Evolutionary conservation across 345 rosid species (phyloP).

Genomic region (Moricandia moricandioides): DNA sequence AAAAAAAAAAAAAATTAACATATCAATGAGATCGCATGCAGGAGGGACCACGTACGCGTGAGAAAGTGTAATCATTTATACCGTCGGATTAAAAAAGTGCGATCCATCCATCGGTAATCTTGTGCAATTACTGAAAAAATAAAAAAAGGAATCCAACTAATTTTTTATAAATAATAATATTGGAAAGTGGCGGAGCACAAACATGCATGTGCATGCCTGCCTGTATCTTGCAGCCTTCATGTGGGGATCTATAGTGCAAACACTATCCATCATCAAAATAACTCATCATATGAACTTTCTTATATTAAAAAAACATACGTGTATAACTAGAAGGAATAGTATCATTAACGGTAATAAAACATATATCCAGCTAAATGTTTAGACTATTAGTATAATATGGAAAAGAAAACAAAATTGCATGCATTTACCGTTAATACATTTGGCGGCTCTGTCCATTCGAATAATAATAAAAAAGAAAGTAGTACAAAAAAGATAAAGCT

Average conservation of each 20-base stretch:
- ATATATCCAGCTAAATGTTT: background rate
- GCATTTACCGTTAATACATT: conserved; percentile 26
- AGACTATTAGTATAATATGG: background rate
- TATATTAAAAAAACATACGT: too few relatives aligned
- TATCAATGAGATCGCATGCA: conserved; percentile 25
- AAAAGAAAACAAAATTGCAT: conserved; percentile 5
- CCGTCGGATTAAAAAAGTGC: conserved; percentile 22
- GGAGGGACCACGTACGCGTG: conserved; percentile 40
- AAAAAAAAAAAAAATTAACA: too few relatives aligned
- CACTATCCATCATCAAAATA: conserved; percentile 36
- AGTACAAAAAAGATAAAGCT: conserved; percentile 11
- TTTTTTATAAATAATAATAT: background rate
- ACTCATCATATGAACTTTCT: background rate
- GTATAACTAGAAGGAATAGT: background rate
- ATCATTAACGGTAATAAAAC: background rate
- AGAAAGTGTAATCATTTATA: background rate
- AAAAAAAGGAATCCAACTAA: background rate
- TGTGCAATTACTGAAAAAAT: conserved; percentile 1
- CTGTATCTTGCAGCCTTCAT: conserved; percentile 44
- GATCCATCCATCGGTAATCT: conserved; percentile 21
- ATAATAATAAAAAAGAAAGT: background rate
- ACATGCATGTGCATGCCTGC: conserved; percentile 39
- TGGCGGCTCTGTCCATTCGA: conserved; percentile 34
- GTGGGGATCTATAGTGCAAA: conserved; percentile 39
- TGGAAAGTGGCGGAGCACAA: conserved; percentile 34